Conservation (phyloP, 805 yeast species). For the Yarrowia sp. region DNA sequence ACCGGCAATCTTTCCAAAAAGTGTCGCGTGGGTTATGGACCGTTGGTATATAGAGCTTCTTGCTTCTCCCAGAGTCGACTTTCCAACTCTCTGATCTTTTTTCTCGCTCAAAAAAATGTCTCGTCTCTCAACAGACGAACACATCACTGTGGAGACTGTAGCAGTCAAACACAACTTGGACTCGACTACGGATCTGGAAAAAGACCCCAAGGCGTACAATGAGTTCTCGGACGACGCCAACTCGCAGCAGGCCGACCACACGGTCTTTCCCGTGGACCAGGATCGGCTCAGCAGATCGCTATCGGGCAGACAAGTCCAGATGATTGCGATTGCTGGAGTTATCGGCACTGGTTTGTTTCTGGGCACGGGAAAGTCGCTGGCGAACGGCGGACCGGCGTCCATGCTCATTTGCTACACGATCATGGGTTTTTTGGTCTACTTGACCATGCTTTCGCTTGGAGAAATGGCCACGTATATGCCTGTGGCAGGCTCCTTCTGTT, state of each 20-base stretch:
- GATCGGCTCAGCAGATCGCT: conserved; percentile 44
- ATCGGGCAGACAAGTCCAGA: conserved; percentile 60
- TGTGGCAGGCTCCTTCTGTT: conserved; percentile 60
- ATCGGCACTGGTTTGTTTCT: conserved; percentile 71
- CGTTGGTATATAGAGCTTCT: not conserved
- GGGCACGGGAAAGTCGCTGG: conserved; percentile 59
- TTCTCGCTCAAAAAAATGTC: not conserved
- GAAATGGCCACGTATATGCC: conserved; percentile 65
- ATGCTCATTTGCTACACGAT: conserved; percentile 58
- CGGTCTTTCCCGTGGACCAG: conserved; percentile 22
- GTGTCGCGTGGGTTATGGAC: conserved; percentile 1
- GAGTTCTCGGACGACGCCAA: conserved; percentile 2
- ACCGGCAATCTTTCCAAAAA: conserved; percentile 6
- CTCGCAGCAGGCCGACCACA: conserved; percentile 8
- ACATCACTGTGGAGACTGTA: not conserved
- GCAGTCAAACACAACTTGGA: not conserved
- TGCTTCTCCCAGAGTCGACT: not conserved
- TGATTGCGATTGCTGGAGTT: conserved; percentile 80
- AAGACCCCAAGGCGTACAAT: conserved; percentile 16
- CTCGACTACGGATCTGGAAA: not conserved
- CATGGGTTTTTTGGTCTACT: conserved; percentile 60
- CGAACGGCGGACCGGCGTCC: conserved; percentile 61
- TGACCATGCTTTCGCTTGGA: conserved; percentile 62
- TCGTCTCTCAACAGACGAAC: conserved; percentile 33
- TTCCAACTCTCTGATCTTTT: not conserved